Base-by-base conservation (phyloP, 2,329 filamentous ascomycete genomes). In the Corniculantispora saksenae region DNA sequence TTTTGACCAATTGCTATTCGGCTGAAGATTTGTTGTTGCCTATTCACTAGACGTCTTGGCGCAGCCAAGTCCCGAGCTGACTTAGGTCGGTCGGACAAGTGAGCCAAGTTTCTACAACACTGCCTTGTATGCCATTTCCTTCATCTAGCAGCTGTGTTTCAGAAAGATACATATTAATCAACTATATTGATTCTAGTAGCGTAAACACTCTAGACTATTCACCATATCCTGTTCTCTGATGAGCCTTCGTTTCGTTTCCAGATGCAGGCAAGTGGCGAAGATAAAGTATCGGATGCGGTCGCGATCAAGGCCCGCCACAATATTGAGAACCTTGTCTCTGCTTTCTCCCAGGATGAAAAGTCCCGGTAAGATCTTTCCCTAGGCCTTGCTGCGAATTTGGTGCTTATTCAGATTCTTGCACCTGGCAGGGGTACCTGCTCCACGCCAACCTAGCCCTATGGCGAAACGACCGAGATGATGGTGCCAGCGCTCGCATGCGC, bases 321-420 rank as follows among this genome's bases (percentile, higher is more conserved):
- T 27, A 51, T 55, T 9, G 19, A 54, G 12, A 38, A 38, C 32
- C 12, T 25, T 32, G 19, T 2, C 10, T 45, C 2, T 43, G 35
- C 12, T 38, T 45, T 27, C n/a, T 45, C 29, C 19, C 13, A n/a
- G 32, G 38, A 57, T 6, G 7, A 19, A 38, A 19, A 17, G 15
- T 1, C 2, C 38, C 35, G n/a, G 23, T 40, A n/a, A 4, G 43
- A 27, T 45, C 23, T 13, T n/a, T 45, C 35, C 13, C 35, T n/a
- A 25, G 43, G 23, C 54, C 35, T 45, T 57, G 25, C 27, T 45
- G 35, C 45, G 17, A 45, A 29, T 29, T 45, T 57, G 38, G 35
- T 57, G 54, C 54, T 57, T 45, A 57, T 57, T 45, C 38, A 43
- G 35, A 57, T 27, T 57, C n/a, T 57, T 57, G 38, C 27, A 15